A percentile compares a stretch with the other conserved stretches of the same genome.
These are phyloP conservation scores for Elsinoe necatrix DNA, from an alignment of 2,329 filamentous ascomycete species.

Conservation along the genomic window DNA sequence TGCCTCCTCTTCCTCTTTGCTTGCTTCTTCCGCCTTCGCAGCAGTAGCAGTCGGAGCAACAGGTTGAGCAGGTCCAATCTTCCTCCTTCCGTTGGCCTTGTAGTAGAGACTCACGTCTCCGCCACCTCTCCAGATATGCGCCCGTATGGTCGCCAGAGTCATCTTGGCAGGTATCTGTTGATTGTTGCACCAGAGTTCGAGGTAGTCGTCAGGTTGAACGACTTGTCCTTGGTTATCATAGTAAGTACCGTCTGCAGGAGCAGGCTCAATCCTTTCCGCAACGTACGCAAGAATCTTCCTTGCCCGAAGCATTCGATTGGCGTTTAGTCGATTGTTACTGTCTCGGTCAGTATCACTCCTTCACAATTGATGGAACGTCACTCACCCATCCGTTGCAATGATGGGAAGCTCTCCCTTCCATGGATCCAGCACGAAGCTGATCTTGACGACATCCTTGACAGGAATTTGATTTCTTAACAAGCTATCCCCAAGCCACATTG, in stretches of 20 bases:
- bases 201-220: constrained; percentile 78
- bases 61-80: constrained; percentile 29
- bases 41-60: neutral
- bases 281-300: constrained; percentile 92
- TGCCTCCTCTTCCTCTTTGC: neutral
- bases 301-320: constrained; percentile 90
- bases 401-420: constrained; percentile 58
- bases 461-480: constrained; percentile 73
- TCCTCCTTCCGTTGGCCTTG: constrained; percentile 80
- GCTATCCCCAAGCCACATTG: constrained; percentile 87
- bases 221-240: constrained; percentile 23
- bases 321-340: constrained; percentile 82
- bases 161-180: constrained; percentile 60
- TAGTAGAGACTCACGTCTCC: constrained; percentile 87
- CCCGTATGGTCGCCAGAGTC: constrained; percentile 86
- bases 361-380: constrained; percentile 20
- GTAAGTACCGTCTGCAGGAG: constrained; percentile 44
- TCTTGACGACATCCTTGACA: constrained; percentile 84
- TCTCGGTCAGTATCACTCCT: neutral
- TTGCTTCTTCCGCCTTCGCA: neutral
- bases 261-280: constrained; percentile 75
- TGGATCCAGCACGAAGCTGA: constrained; percentile 86
- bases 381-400: constrained; percentile 63
- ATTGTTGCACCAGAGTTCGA: constrained; percentile 82
- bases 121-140: constrained; percentile 91